Conservation (phyloP, 1,139 yeast genomes). For the Candida sp. region DNA sequence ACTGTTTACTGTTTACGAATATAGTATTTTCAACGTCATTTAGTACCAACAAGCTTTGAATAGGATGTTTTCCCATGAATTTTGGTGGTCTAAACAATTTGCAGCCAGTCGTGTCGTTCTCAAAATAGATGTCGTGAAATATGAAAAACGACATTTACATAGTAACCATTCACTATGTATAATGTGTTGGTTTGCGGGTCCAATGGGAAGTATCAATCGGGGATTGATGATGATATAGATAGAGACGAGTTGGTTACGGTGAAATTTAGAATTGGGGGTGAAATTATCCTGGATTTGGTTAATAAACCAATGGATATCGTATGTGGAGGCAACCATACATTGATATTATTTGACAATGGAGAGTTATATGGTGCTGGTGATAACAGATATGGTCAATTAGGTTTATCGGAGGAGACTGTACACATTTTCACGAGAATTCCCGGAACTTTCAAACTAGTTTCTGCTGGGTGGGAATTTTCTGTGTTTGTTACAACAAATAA, state of each 20-base stretch:
- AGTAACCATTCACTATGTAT: conserved; percentile 17
- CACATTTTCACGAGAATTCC: conserved; percentile 21
- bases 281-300: conserved; percentile 3
- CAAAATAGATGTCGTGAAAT: too few species aligned
- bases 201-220: conserved; percentile 78
- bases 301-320: conserved; percentile 37
- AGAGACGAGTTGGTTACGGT: conserved; percentile 24
- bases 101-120: too few species aligned
- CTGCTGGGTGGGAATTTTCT: conserved; percentile 82
- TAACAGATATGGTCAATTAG: conserved; percentile 56
- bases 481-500: conserved; percentile 43
- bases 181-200: conserved; percentile 67
- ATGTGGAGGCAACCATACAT: conserved; percentile 89
- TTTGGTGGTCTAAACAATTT: too few species aligned
- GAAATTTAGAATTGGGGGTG: conserved; percentile 15
- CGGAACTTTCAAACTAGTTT: conserved; percentile 39
- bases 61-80: too few species aligned
- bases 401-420: conserved; percentile 12
- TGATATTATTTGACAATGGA: conserved; percentile 55
- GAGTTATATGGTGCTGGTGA: conserved; percentile 57
- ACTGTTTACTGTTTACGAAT: too few species aligned
- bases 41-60: too few species aligned
- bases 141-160: too few species aligned
- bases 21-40: too few species aligned
- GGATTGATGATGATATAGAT: conserved; percentile 59